Conservation (phyloP, 768 basidiomycete species). For the Hygrocybe punicea region DNA sequence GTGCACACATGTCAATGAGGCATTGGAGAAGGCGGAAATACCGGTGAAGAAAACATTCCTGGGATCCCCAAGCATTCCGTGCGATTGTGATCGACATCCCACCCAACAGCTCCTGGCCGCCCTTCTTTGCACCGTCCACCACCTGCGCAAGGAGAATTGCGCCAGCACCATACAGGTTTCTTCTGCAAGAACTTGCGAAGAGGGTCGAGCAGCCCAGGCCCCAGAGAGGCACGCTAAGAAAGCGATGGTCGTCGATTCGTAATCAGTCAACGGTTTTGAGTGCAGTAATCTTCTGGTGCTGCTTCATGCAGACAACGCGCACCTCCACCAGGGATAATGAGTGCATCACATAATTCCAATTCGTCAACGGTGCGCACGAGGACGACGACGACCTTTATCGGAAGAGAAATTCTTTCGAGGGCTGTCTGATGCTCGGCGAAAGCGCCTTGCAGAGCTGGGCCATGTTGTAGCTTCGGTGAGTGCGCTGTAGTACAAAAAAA, state of each 20-base stretch:
- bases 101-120: constrained; percentile 82
- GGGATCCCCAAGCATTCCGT: constrained; percentile 93
- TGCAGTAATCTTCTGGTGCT: neutral
- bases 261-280: constrained; percentile 1
- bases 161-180: no score
- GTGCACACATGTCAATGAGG: no score
- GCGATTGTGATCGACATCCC: constrained; percentile 77
- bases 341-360: no score
- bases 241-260: constrained; percentile 84
- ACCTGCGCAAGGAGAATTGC: no score
- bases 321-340: no score
- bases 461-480: no score
- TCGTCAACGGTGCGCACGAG: no score
- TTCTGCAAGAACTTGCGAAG: no score
- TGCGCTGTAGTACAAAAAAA: no score
- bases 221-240: constrained; percentile 81
- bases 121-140: no score
- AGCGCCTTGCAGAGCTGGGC: constrained; percentile 84
- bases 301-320: constrained; percentile 15
- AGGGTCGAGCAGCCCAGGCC: constrained; percentile 92
- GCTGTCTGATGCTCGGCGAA: constrained; percentile 82
- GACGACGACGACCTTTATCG: constrained; percentile 43
- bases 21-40: no score
- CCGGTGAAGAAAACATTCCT: constrained; percentile 51
- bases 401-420: constrained; percentile 54